These are phyloP conservation scores for Dioszegia aurantiaca DNA, from an alignment of 768 basidiomycete species.

Conservation along the genomic window DNA sequence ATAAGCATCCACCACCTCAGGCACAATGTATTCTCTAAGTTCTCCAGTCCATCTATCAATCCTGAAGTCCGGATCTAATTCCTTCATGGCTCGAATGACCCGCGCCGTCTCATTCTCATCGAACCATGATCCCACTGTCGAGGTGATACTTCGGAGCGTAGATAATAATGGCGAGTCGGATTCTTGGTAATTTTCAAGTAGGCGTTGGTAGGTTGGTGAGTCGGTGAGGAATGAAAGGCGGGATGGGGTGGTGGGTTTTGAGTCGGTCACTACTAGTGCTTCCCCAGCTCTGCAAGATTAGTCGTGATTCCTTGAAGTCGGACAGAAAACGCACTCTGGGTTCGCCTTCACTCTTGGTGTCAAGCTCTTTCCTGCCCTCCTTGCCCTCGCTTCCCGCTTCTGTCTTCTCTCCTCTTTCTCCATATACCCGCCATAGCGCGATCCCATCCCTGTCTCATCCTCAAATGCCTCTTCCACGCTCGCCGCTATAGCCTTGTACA, in stretches of 20 bases:
- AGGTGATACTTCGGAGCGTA: slow-evolving; percentile 75
- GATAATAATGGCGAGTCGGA: slow-evolving; percentile 87
- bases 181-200: slow-evolving; percentile 69
- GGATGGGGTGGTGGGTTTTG: slow-evolving; percentile 30
- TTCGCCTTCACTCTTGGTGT: slow-evolving; percentile 63
- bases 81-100: slow-evolving; percentile 79
- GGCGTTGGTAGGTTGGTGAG: slow-evolving; percentile 43
- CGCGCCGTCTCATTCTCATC: slow-evolving; percentile 99
- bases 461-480: slow-evolving; percentile 88
- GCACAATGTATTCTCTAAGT: slow-evolving; percentile 91
- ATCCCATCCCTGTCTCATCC: slow-evolving; percentile 66
- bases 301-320: neutral
- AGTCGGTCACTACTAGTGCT: slow-evolving; percentile 66
- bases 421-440: slow-evolving; percentile 85
- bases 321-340: slow-evolving; percentile 65
- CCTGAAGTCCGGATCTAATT: slow-evolving; percentile 81
- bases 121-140: slow-evolving; percentile 75
- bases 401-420: slow-evolving; percentile 85
- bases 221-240: slow-evolving; percentile 34
- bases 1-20: slow-evolving; percentile 96
- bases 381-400: slow-evolving; percentile 73
- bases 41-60: slow-evolving; percentile 85
- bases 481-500: slow-evolving; percentile 87
- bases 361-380: slow-evolving; percentile 68
- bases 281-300: slow-evolving; percentile 69